phyloP scores from a whole-genome alignment of 129 eudicot genomes.

The Pulicaria dysenterica region DNA sequence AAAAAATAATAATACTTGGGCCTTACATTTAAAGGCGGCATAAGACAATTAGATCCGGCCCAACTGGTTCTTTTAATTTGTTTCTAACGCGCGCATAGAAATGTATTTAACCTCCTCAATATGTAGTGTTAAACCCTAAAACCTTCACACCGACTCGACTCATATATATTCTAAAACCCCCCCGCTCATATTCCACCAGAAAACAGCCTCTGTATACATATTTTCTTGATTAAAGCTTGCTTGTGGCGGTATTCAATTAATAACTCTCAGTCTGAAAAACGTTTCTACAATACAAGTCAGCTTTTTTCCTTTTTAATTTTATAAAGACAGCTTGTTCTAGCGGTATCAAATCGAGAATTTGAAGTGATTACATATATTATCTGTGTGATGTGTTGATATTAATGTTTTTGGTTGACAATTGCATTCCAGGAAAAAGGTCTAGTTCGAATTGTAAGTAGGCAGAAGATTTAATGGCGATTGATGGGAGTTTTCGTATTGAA shows the following conservation, averaged over 20 bases:
- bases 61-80: neutral
- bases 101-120: constrained; percentile 21
- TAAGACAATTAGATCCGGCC: constrained; percentile 16
- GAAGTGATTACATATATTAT: neutral
- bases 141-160: constrained; percentile 14
- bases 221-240: neutral
- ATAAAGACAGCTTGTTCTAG: too few species aligned
- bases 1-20: neutral
- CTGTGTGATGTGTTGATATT: neutral
- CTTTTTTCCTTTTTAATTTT: neutral
- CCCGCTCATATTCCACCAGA: constrained; percentile 4
- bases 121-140: constrained; percentile 38
- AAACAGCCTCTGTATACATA: neutral
- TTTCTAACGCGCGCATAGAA: constrained; percentile 19
- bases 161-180: neutral
- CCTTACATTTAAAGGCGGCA: neutral
- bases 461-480: constrained; percentile 53
- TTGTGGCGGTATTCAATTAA: constrained; percentile 3
- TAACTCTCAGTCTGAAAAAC: neutral
- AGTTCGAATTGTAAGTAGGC: constrained; percentile 12
- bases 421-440: constrained; percentile 1
- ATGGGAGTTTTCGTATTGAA: constrained; percentile 64
- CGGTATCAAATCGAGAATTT: too few species aligned
- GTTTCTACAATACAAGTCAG: constrained; percentile 13
- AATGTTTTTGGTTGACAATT: neutral